Evolutionary conservation across 441 rosid species (phyloP), one percentile per base, ranked within the genome.

Genomic region (Adansonia grandidieri): DNA sequence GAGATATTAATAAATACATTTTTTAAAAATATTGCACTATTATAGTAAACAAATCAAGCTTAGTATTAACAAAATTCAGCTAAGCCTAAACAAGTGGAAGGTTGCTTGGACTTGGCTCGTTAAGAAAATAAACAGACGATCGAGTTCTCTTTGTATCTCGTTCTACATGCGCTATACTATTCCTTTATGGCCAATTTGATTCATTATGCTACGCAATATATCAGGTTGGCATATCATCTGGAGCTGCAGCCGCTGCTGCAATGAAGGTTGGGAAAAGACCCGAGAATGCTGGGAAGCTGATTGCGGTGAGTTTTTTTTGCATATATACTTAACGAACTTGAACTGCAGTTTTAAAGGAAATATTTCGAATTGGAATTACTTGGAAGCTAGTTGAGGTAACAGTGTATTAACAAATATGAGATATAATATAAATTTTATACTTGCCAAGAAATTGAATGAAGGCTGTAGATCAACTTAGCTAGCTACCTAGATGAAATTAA

Each of bases 191-290:
- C 48, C 60, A 20, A 7, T 54, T 64, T 78, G 56, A n/a, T 74
- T 77, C 60, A 73, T 10, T 58, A 47, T 10, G 20, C 57, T 24
- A 74, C 51, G 67, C 54, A 24, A 1, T 60, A 65, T 45, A 17
- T 64, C 88, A 96, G 98, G 99, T 96, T 8, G 99, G 99, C 78
- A 92, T 94, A 82, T 92, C 98, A 74, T 94, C 98, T 71, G 98
- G 97, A 72, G 98, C 97, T 1, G 98, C 98, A 0, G 96, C 98
- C 3, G 92, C 92, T 28, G 96, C 96, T 14, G 98, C 97, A 77
- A 84, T 94, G 19, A 75, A 84, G 83, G 94, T 92, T 68, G 98
- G 93, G 74, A 88, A 85, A 87, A 88, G 98, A 84, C 93, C 95
- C 6, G 97, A 90, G 84, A 94, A 92, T 87, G 89, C 91, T 9